These are phyloP conservation scores for Quercus phellos DNA, from an alignment of 331 rosid species.

Conservation along the genomic window DNA sequence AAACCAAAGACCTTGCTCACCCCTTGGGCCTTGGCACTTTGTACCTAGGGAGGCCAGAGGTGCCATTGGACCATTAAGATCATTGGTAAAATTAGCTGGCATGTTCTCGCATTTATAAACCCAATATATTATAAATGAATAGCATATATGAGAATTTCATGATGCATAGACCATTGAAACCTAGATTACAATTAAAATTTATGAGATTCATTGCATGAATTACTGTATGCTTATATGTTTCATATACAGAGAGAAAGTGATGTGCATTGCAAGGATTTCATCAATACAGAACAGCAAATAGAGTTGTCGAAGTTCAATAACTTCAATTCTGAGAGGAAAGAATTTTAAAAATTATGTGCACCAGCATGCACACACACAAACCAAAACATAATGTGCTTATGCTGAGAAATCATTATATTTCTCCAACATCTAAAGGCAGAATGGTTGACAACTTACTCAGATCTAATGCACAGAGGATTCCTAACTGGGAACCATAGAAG, in stretches of 20 bases:
- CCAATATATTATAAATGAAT: neutral
- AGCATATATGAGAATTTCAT: neutral
- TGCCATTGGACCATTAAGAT: no score
- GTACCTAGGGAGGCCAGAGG: no score
- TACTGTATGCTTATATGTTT: neutral
- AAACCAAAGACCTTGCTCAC: no score
- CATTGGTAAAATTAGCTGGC: neutral
- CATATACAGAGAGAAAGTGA: neutral
- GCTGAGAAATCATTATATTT: neutral
- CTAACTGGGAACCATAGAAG: neutral
- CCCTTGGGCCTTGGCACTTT: no score
- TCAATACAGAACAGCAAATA: no score
- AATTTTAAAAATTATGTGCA: neutral
- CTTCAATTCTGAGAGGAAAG: neutral
- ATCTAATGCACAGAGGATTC: neutral
- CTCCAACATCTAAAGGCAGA: neutral
- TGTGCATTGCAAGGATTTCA: no score
- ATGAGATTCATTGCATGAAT: neutral
- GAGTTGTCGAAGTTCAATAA: neutral
- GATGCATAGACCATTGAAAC: neutral
- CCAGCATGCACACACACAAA: neutral
- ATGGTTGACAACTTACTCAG: neutral
- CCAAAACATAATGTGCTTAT: neutral
- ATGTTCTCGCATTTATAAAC: neutral
- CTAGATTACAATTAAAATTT: neutral